These are phyloP conservation scores for Trichophaea hybrida DNA, from an alignment of 2,329 filamentous ascomycete species.

Conservation along the genomic window DNA sequence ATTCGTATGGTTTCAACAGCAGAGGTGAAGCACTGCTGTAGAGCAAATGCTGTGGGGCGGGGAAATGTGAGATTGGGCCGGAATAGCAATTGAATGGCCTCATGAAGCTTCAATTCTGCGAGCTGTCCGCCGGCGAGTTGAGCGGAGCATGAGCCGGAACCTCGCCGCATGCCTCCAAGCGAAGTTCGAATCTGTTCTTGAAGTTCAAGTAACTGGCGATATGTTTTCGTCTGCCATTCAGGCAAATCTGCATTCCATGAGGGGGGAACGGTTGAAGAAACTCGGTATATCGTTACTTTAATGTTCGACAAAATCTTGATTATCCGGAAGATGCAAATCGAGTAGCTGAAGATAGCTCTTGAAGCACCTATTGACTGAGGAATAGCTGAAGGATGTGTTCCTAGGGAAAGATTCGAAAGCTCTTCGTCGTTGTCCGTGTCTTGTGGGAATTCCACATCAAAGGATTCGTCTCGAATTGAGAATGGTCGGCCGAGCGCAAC, in stretches of 20 bases:
- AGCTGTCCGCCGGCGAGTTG: slow-evolving; percentile 17
- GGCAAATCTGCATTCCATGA: slow-evolving; percentile 8
- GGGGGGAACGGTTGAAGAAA: slow-evolving; percentile 2
- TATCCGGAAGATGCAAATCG: slow-evolving; percentile 19
- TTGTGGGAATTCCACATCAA: slow-evolving; percentile 23
- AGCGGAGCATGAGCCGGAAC: slow-evolving; percentile 8
- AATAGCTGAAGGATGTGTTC: neutral
- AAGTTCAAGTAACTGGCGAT: slow-evolving; percentile 18
- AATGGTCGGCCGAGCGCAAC: slow-evolving; percentile 27
- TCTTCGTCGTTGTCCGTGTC: slow-evolving; percentile 23
- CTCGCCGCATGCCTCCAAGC: slow-evolving; percentile 10
- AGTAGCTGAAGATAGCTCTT: slow-evolving; percentile 13
- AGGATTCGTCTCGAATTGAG: slow-evolving; percentile 25
- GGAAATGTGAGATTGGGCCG: slow-evolving; percentile 28
- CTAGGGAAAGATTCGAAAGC: slow-evolving; percentile 1
- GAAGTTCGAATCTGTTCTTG: slow-evolving; percentile 10
- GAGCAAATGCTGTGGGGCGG: slow-evolving; percentile 23
- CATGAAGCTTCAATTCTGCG: slow-evolving; percentile 29
- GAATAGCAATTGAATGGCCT: slow-evolving; percentile 29
- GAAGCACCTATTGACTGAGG: neutral
- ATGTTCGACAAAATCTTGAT: slow-evolving; percentile 20
- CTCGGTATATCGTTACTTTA: slow-evolving; percentile 18
- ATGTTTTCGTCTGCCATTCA: slow-evolving; percentile 18
- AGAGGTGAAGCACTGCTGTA: slow-evolving; percentile 27
- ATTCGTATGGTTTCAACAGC: slow-evolving; percentile 28